phyloP scores from a whole-genome alignment of 208 protist genomes.

The Trichomonas vaginalis region DNA sequence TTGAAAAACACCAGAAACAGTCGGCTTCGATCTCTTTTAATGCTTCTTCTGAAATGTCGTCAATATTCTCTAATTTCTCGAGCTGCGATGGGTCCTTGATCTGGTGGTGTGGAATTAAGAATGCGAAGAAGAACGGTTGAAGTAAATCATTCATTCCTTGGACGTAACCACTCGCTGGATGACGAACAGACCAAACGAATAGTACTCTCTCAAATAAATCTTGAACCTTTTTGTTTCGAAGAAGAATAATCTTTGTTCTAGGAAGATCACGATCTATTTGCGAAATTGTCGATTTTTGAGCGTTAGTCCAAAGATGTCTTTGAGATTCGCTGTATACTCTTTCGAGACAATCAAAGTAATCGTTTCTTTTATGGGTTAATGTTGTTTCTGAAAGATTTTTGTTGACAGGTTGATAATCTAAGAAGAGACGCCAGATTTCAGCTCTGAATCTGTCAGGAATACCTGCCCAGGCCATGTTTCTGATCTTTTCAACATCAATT shows the following conservation, averaged over 20 bases:
- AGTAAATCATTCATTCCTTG: constrained; percentile 75
- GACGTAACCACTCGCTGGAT: constrained; percentile 70
- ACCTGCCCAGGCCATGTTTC: neutral
- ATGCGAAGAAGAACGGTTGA: constrained; percentile 63
- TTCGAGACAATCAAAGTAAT: neutral
- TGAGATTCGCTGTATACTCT: neutral
- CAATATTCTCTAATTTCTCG: neutral
- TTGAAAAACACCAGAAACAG: constrained; percentile 61
- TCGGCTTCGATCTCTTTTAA: constrained; percentile 57
- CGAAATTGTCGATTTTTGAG: neutral
- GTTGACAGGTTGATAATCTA: constrained; percentile 10
- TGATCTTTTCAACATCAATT: neutral
- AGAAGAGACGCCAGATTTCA: constrained; percentile 13
- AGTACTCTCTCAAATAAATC: constrained; percentile 56
- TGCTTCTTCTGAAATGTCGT: neutral
- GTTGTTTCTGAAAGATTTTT: neutral
- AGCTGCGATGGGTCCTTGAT: neutral
- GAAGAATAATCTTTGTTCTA: neutral
- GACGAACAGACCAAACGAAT: constrained; percentile 66
- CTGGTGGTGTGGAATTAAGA: constrained; percentile 22
- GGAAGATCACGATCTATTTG: neutral
- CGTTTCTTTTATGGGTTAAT: neutral
- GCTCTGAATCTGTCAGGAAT: constrained; percentile 19
- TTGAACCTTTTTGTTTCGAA: neutral
- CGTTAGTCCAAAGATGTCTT: neutral